Evolutionary conservation across 345 rosid genomes (phyloP).

Genomic region (Sisymbrium irio): DNA sequence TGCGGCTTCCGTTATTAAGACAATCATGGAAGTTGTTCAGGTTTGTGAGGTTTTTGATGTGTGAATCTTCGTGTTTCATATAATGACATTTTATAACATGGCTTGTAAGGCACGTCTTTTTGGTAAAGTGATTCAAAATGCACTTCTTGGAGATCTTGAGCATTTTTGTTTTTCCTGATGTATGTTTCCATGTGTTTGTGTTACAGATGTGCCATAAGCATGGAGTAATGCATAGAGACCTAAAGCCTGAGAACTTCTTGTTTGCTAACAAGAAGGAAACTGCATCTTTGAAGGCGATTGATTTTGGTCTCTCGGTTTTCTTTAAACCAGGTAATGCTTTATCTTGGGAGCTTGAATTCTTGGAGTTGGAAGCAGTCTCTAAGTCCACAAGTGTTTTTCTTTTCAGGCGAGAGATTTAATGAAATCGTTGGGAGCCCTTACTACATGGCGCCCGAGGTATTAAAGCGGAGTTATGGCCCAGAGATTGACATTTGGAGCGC

Average conservation of each 20-base stretch:
- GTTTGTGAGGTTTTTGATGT: neutral
- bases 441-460: constrained; percentile 99
- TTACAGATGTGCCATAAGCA: constrained; percentile 83
- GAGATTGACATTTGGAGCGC: constrained; percentile 99
- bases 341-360: neutral
- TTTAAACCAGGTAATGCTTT: constrained; percentile 74
- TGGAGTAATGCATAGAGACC: constrained; percentile 92
- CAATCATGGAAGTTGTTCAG: constrained; percentile 1
- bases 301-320: constrained; percentile 94
- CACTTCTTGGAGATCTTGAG: neutral
- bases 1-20: neutral
- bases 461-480: constrained; percentile 79
- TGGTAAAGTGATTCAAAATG: neutral
- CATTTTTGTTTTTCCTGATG: neutral
- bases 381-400: constrained; percentile 1
- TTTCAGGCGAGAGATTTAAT: constrained; percentile 70
- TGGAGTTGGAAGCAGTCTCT: neutral
- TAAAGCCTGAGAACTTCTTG: constrained; percentile 93
- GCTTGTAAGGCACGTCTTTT: constrained; percentile 2
- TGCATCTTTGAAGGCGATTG: constrained; percentile 82
- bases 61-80: constrained; percentile 27
- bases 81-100: neutral
- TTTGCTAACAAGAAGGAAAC: constrained; percentile 88
- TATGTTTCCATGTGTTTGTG: too few relatives aligned
- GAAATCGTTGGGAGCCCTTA: constrained; percentile 99